Conservation (phyloP, 1,284 basidiomycete species). For the Singerocomus inundabilis region DNA sequence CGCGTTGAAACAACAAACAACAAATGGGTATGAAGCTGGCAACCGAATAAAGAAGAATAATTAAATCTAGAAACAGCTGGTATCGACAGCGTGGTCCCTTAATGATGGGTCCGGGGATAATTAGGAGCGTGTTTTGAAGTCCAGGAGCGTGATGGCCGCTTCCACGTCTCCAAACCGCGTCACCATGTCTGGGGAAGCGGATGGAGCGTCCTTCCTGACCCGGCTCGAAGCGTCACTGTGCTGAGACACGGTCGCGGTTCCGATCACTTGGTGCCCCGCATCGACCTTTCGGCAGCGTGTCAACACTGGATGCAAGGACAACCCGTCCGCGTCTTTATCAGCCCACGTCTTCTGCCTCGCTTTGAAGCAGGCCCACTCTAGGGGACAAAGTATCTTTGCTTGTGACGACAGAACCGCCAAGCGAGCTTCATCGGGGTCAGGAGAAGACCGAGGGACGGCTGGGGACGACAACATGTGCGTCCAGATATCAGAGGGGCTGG, state of each 20-base stretch:
- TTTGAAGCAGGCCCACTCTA: slow-evolving; percentile 49
- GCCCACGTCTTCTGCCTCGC: slow-evolving; percentile 37
- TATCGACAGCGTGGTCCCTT: neutral
- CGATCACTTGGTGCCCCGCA: slow-evolving; percentile 26
- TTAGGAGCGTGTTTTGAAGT: slow-evolving; percentile 34
- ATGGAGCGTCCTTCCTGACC: neutral
- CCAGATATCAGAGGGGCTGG: slow-evolving; percentile 35
- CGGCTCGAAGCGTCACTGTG: neutral
- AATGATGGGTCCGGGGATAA: neutral
- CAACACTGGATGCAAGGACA: neutral
- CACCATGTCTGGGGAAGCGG: neutral
- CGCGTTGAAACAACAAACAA: slow-evolving; percentile 16
- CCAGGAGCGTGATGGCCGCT: slow-evolving; percentile 44
- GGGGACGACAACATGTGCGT: slow-evolving; percentile 46
- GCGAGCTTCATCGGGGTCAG: slow-evolving; percentile 32
- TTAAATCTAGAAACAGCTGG: slow-evolving; percentile 21
- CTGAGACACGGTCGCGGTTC: slow-evolving; percentile 2
- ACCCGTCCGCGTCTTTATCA: slow-evolving; percentile 29
- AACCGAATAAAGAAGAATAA: slow-evolving; percentile 34
- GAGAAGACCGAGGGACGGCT: slow-evolving; percentile 35
- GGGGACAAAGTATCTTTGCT: slow-evolving; percentile 36
- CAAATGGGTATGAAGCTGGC: slow-evolving; percentile 1
- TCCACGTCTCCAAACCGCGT: slow-evolving; percentile 40
- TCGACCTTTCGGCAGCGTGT: slow-evolving; percentile 17
- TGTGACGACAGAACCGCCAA: slow-evolving; percentile 31